Conservation (phyloP, 192 early-diverging fungal genomes). For the Dimargaris xerosporica region DNA sequence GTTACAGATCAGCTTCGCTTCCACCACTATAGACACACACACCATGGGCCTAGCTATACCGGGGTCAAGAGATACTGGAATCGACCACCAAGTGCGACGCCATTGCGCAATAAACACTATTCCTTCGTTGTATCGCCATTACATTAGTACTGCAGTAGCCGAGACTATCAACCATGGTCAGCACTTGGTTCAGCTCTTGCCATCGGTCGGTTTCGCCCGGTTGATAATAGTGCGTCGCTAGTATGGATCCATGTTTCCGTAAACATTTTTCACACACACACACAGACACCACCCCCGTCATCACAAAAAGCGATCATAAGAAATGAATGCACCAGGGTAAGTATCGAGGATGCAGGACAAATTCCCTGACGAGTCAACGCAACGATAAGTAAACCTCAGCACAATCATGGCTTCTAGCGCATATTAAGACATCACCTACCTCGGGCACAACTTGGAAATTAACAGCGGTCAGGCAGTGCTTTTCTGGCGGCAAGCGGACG, state of each 20-base stretch:
- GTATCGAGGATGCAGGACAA: not conserved
- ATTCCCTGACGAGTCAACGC: not conserved
- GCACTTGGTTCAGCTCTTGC: too few relatives aligned
- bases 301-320: not conserved
- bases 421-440: conserved; percentile 15
- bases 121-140: too few relatives aligned
- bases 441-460: conserved; percentile 67
- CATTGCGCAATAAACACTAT: too few relatives aligned
- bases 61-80: too few relatives aligned
- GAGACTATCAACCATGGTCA: too few relatives aligned
- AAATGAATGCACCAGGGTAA: not conserved
- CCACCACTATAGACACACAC: too few relatives aligned
- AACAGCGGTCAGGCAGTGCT: conserved; percentile 55
- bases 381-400: not conserved
- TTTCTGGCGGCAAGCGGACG: conserved; percentile 56
- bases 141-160: too few relatives aligned
- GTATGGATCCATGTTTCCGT: too few relatives aligned
- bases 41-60: too few relatives aligned
- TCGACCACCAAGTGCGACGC: too few relatives aligned
- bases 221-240: too few relatives aligned
- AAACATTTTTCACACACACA: not conserved
- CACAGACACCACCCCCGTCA: not conserved
- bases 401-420: not conserved
- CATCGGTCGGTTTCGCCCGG: too few relatives aligned
- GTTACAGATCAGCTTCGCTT: not conserved